Evolutionary conservation across 179 eudicot genomes (phyloP).

Genomic region (Silene coronaria): DNA sequence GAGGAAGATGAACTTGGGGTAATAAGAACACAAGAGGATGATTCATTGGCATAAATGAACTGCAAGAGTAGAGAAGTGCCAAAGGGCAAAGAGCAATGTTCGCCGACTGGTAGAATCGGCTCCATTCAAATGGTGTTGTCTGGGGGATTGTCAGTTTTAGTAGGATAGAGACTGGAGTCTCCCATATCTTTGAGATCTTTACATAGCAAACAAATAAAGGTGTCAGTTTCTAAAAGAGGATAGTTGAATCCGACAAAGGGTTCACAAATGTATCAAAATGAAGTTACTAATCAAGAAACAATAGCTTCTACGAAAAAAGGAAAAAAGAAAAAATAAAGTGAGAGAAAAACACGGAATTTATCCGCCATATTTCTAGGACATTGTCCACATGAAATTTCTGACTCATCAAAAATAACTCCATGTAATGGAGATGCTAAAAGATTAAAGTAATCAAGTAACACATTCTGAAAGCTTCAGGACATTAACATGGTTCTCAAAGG

Average conservation of each 20-base stretch:
- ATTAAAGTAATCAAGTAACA: not conserved
- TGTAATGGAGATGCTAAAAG: not conserved
- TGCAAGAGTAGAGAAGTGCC: constrained; percentile 75
- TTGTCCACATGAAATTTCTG: no score
- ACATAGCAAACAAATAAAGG: constrained; percentile 16
- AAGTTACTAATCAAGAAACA: not conserved
- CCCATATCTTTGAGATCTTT: constrained; percentile 75
- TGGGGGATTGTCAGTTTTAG: constrained; percentile 82
- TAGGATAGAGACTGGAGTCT: constrained; percentile 59
- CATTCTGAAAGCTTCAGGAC: not conserved
- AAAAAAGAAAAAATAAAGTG: no score
- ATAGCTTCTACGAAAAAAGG: not conserved
- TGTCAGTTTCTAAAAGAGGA: constrained; percentile 7
- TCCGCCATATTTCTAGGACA: not conserved
- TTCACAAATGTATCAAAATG: constrained; percentile 2
- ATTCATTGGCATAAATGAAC: constrained; percentile 65
- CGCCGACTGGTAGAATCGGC: constrained; percentile 75
- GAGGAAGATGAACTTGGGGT: constrained; percentile 58
- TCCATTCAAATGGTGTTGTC: constrained; percentile 70
- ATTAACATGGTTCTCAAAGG: not conserved
- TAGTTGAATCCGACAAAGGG: constrained; percentile 2
- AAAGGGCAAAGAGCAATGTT: constrained; percentile 89
- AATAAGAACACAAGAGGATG: constrained; percentile 63
- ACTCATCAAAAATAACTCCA: no score
- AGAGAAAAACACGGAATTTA: not conserved